Evolutionary conservation across 78 protist species (phyloP), one percentile per base, ranked within the genome.

Genomic region (Cyanophora paradoxa): DNA sequence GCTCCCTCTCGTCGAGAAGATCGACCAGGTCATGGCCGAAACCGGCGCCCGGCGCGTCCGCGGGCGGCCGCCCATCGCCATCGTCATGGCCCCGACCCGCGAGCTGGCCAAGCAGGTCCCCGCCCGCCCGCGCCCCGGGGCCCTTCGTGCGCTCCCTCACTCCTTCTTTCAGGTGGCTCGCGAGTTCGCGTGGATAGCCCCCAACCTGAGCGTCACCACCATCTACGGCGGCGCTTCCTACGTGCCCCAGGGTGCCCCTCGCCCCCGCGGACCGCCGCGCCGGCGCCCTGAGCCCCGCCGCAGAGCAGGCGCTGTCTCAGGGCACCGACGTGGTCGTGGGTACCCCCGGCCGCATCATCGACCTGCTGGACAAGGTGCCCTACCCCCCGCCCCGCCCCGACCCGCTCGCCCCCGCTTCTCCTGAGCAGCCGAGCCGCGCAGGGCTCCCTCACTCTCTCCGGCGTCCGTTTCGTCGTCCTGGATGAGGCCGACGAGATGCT

Each of bases 401-500:
- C n/a, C n/a, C n/a, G n/a, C n/a, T n/a, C n/a, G n/a, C n/a, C n/a
- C n/a, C n/a, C n/a, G n/a, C n/a, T n/a, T n/a, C n/a, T n/a, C n/a
- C n/a, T n/a, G n/a, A n/a, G n/a, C n/a, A n/a, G n/a, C n/a, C n/a
- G n/a, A n/a, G n/a, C n/a, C n/a, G n/a, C n/a, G n/a, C 70, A 72
- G 28, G 67, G 48, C 19, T 0, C 26, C 30, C 42, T 79, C 50
- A 2, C 3, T 17, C 58, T 80, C 30, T 0, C 22, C 26, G 26
- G 6, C 7, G 37, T 72, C 31, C 28, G 46, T 54, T 39, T 8
- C 39, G 69, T 44, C 56, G 64, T 76, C 0, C 77, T 84, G 26
- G 88, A 84, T 31, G 88, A 84, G 42, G 84, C 83, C 17, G 88
- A 84, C 58, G 72, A 67, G 74, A 76, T 82, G 86, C 72, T 76